These are phyloP conservation scores for Poa annua DNA, from an alignment of 176 grass and related monocot species.

Conservation along the genomic window DNA sequence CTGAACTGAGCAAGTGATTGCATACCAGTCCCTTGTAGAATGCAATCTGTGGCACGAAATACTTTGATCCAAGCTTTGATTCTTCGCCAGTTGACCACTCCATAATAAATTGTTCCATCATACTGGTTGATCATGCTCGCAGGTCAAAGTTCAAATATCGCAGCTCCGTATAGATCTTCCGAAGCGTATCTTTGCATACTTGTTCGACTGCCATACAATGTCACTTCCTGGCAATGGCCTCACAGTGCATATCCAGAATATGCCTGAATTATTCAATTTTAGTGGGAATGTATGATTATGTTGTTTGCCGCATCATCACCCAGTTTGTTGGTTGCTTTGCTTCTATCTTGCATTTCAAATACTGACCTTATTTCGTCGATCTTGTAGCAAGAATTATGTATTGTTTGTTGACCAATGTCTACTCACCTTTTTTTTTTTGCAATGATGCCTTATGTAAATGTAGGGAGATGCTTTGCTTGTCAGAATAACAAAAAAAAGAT, in stretches of 20 bases:
- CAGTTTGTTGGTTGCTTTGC: neutral
- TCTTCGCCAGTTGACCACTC: constrained; percentile 82
- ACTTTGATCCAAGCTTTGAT: constrained; percentile 82
- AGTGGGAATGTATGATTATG: neutral
- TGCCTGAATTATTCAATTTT: neutral
- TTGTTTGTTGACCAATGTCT: neutral
- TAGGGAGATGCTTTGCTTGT: constrained; percentile 35
- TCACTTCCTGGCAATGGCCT: neutral
- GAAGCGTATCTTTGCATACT: constrained; percentile 50
- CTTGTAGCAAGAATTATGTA: neutral
- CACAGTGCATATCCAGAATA: neutral
- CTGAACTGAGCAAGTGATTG: constrained; percentile 17
- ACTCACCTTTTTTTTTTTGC: neutral
- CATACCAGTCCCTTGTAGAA: constrained; percentile 92
- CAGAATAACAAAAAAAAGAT: constrained; percentile 30
- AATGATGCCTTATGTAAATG: neutral
- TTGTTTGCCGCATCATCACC: neutral
- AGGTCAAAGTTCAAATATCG: constrained; percentile 78
- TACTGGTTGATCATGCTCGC: constrained; percentile 87
- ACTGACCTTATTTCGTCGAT: neutral
- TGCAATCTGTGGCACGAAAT: constrained; percentile 85
- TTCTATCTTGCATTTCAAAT: neutral
- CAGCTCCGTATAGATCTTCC: constrained; percentile 79
- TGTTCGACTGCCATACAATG: neutral
- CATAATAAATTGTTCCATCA: constrained; percentile 71